Conservation (phyloP, 257 asterid genomes). For the Fraxinus pennsylvanica region DNA sequence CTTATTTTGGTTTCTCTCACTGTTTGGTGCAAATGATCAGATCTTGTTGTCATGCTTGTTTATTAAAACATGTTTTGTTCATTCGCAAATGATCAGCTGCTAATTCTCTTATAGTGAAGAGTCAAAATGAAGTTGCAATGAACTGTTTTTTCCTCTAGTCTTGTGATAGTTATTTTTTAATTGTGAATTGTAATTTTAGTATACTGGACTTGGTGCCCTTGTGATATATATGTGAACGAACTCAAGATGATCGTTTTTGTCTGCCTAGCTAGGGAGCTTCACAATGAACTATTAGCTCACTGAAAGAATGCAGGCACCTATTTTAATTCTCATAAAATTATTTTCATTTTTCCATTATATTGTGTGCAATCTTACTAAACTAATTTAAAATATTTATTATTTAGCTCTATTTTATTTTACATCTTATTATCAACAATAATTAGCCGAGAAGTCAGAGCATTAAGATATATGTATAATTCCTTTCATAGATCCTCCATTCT, state of each 20-base stretch:
- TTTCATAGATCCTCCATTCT: not conserved
- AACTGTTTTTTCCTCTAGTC: not conserved
- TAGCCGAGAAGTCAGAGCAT: not conserved
- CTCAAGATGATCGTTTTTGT: not conserved
- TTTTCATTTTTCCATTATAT: not conserved
- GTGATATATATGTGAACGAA: not conserved
- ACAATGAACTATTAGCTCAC: not conserved
- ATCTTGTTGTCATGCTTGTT: conserved; percentile 12
- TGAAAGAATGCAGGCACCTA: not conserved
- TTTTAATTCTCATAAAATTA: not conserved
- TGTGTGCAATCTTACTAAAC: not conserved
- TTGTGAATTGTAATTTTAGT: not conserved
- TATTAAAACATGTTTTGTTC: conserved; percentile 9
- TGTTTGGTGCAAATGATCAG: not conserved
- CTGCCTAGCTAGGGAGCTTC: not conserved
- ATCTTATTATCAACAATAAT: not conserved
- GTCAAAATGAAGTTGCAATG: not conserved
- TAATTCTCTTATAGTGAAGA: not conserved
- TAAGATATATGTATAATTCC: not conserved
- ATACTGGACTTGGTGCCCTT: not conserved
- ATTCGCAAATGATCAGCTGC: not conserved
- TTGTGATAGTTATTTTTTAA: not conserved
- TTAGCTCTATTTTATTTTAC: not conserved
- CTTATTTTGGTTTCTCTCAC: conserved; percentile 12
- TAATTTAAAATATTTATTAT: not conserved